phyloP scores from a whole-genome alignment of 1,284 basidiomycete genomes.

The Papiliotrema nemorosa region DNA sequence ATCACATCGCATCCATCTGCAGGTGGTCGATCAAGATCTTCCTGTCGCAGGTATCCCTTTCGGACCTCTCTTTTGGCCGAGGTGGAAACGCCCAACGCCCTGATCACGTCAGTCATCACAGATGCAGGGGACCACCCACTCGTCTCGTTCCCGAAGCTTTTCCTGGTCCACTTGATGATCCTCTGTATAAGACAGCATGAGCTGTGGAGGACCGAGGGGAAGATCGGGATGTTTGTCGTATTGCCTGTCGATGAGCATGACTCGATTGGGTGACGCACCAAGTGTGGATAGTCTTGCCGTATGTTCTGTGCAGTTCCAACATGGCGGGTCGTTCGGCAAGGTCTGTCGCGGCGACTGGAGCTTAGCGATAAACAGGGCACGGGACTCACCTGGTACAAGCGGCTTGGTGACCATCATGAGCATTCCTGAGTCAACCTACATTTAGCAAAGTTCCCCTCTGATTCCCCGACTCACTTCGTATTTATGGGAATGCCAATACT shows the following conservation, averaged over 20 bases:
- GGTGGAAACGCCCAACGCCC: constrained; percentile 47
- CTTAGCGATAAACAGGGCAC: background rate
- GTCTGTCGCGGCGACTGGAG: constrained; percentile 46
- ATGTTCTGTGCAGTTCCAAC: constrained; percentile 55
- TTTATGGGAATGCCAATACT: constrained; percentile 47
- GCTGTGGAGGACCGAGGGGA: constrained; percentile 54
- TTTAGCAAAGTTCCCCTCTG: background rate
- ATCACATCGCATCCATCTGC: constrained; percentile 45
- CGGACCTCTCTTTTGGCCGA: constrained; percentile 46
- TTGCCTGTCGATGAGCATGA: background rate
- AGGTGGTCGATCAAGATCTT: constrained; percentile 41
- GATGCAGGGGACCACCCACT: constrained; percentile 18
- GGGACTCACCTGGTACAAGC: constrained; percentile 48
- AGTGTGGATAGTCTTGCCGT: constrained; percentile 57
- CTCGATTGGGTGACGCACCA: constrained; percentile 41
- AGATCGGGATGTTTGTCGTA: constrained; percentile 52
- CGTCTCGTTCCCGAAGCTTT: constrained; percentile 47
- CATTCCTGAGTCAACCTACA: constrained; percentile 54
- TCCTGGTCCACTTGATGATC: constrained; percentile 48
- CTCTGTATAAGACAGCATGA: constrained; percentile 54
- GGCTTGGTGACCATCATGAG: constrained; percentile 52
- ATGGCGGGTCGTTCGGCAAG: constrained; percentile 53
- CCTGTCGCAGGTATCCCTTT: constrained; percentile 49
- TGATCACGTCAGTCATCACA: constrained; percentile 5
- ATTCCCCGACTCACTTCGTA: constrained; percentile 28